phyloP scores from a whole-genome alignment of 2,329 filamentous ascomycete genomes.

The Trichoderma oligosporum region DNA sequence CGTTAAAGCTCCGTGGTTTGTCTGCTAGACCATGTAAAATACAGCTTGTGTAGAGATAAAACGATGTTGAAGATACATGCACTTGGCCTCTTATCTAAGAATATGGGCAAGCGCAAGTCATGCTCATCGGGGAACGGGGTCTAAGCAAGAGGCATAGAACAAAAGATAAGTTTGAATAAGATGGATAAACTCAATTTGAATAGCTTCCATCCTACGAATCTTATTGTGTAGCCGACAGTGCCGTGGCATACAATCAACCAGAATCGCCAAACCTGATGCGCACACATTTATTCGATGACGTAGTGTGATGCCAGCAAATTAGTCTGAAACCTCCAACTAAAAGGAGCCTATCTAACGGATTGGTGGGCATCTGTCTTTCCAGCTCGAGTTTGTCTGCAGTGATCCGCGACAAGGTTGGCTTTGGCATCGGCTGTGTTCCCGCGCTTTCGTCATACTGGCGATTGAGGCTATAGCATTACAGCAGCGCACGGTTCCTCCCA shows the following conservation, averaged over 20 bases:
- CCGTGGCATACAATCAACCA: not conserved
- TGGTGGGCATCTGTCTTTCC: conserved; percentile 12
- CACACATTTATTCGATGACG: conserved; percentile 13
- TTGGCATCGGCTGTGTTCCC: not conserved
- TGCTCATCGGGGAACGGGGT: not conserved
- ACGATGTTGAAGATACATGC: not conserved
- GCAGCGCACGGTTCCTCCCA: not conserved
- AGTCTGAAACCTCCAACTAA: not conserved
- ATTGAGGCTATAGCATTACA: conserved; percentile 10
- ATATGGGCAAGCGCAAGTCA: not conserved
- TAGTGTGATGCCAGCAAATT: conserved; percentile 6
- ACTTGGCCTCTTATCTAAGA: not conserved
- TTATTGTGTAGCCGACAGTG: not conserved
- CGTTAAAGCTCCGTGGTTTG: conserved; percentile 10
- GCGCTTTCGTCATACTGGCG: conserved; percentile 16
- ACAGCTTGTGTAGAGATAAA: not conserved
- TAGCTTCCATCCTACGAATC: not conserved
- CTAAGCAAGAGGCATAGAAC: not conserved
- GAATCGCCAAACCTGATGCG: conserved; percentile 14
- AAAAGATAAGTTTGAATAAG: not conserved
- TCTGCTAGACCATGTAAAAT: conserved; percentile 3
- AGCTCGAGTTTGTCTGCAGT: not conserved
- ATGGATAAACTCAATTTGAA: conserved; percentile 5
- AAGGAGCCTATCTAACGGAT: not conserved
- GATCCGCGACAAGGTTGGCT: not conserved